Evolutionary conservation across 2,329 filamentous ascomycete genomes (phyloP), one percentile per base, ranked within the genome.

Genomic region (Lecanosticta acicola): DNA sequence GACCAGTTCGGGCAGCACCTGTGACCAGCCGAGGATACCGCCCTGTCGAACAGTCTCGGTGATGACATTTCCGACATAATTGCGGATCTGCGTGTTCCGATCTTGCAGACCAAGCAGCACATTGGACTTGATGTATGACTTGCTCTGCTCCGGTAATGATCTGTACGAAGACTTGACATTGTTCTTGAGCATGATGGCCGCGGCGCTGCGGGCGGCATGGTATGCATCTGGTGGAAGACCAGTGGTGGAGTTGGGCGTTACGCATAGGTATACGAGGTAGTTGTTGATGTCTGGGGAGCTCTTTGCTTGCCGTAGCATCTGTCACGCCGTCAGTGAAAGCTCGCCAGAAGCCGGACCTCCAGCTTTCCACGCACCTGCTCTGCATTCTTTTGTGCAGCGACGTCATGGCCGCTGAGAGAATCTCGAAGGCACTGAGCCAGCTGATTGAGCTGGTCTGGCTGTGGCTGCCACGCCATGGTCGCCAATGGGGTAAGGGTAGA

Each of bases 121-220:
- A 26, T 86, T 81, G 41, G 86, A 79, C 66, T 87, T 88, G 66
- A 97, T 81, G 62, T 94, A 84, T 21, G 75, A 71, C 56, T 94
- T 73, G 63, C 84, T 91, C 33, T 75, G 66, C 41, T 85, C 81
- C 43, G 87, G 77, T 51, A 96, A 87, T 46, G 79, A 74, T 65
- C 85, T 85, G 73, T 86, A 91, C 34, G 81, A 76, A 39, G 79
- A 71, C 63, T 80, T 84, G 66, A 97, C 79, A 64, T 94, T 89
- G 69, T 96, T 97, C 73, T 97, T 98, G 56, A 98, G 77, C 80
- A 96, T 93, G 62, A 97, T 83, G 45, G 87, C 90, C 19, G 91
- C 90, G 9, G 91, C 86, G 50, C 87, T 86, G 54, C 93, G 84
- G 50, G 94, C 84, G 41, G 87, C 72, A 66, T 85, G 79, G 71